Evolutionary conservation across 805 yeast species (phyloP), one percentile per base, ranked within the genome.

Genomic region (Yueomyces sinensis): DNA sequence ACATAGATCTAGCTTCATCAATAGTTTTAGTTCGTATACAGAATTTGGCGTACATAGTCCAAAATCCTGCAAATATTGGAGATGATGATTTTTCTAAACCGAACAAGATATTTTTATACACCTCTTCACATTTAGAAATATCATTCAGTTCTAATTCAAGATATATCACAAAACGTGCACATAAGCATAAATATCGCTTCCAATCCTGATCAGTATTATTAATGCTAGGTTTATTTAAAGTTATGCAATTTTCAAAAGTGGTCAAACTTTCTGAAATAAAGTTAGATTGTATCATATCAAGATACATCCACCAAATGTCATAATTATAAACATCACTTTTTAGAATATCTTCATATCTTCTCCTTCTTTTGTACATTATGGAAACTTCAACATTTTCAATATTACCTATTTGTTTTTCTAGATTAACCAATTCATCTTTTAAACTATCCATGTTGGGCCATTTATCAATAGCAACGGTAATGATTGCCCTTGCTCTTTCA

Each of bases 271-370:
- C 46, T 0, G 24, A 19, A 2, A 45, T 40, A 23, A 39, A 51
- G 15, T 62, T 48, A 17, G 66, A 63, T 34, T 68, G 68, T 11
- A 74, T 45, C 17, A 82, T 49, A 11, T 68, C 62, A 2, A 83
- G 39, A 46, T 76, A 76, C 0, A 70, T 51, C 89, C 94, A 86
- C 96, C 97, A 87, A 0, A 74, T 59, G 46, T 81, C 91, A 52
- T 73, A 76, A 56, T 82, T 82, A 0, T 37, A 29, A 1, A 83
- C 76, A 34, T 70, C 61, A 9, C 48, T 43, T 5, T 48, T 38
- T 13, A 82, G 44, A 16, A 57, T 61, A 3, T 58, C 51, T 45
- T 76, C 76, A 49, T 80, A 82, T 35, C 61, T 61, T 5, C 62
- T 52, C 39, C 65, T 68, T 38, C 94, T 59, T 45, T 78, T 79